phyloP scores from a whole-genome alignment of 2,329 filamentous ascomycete species.

The Salinomyces thailandicus region DNA sequence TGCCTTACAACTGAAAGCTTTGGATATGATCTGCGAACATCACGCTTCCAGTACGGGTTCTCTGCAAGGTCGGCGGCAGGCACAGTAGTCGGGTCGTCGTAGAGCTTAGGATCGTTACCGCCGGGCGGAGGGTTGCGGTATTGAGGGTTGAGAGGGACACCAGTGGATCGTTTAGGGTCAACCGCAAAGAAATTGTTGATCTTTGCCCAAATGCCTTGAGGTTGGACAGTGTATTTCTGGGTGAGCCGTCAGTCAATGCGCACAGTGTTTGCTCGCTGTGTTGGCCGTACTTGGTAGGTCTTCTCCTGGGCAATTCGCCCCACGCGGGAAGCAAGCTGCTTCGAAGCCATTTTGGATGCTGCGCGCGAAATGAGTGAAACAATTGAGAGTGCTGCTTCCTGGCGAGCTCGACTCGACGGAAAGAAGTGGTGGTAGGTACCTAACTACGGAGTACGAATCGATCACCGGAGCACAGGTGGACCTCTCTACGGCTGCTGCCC shows the following conservation, averaged over 20 bases:
- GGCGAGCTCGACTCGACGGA: no score
- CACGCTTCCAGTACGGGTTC: constrained; percentile 95
- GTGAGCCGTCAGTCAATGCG: not conserved
- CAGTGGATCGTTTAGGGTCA: constrained; percentile 80
- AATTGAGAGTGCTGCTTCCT: no score
- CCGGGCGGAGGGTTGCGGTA: constrained; percentile 81
- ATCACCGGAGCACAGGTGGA: no score
- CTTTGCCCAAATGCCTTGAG: constrained; percentile 74
- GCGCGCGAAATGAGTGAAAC: no score
- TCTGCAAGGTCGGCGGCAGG: constrained; percentile 83
- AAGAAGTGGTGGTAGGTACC: no score
- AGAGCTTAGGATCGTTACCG: constrained; percentile 55
- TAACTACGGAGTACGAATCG: no score
- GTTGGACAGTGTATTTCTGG: constrained; percentile 94
- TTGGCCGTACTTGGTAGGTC: constrained; percentile 6
- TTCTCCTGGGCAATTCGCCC: constrained; percentile 7
- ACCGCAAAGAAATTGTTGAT: constrained; percentile 70
- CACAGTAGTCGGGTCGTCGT: constrained; percentile 72
- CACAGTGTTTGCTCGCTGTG: not conserved
- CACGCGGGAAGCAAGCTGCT: constrained; percentile 3
- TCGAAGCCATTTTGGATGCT: not conserved
- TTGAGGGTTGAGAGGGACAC: constrained; percentile 84
- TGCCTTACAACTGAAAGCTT: constrained; percentile 69
- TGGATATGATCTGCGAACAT: constrained; percentile 73
- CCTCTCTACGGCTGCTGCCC: no score